Conservation (phyloP, 2,329 filamentous ascomycete genomes). For the Eutypella sp. region DNA sequence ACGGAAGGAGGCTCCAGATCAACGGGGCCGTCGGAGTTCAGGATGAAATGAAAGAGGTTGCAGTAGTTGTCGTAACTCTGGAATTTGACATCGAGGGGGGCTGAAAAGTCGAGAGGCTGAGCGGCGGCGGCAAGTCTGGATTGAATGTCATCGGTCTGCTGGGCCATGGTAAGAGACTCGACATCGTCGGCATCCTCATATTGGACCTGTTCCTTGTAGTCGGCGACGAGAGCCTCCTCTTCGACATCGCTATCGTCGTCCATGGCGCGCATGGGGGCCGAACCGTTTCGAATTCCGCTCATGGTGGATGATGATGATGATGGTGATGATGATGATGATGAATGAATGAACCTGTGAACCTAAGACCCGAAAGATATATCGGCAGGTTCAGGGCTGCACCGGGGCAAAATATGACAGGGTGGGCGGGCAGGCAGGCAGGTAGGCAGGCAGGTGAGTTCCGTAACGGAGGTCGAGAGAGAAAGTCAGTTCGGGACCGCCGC, state of each 20-base stretch:
- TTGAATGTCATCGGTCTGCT: constrained; percentile 87
- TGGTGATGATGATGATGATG: no score
- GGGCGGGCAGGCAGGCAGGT: background rate
- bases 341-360: constrained; percentile 21
- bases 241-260: constrained; percentile 90
- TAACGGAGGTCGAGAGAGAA: background rate
- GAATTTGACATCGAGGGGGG: constrained; percentile 94
- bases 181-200: constrained; percentile 84
- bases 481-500: background rate
- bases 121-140: constrained; percentile 86
- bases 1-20: constrained; percentile 96
- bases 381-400: background rate
- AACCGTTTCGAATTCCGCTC: constrained; percentile 59
- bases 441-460: background rate
- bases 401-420: background rate
- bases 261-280: constrained; percentile 53
- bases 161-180: constrained; percentile 62
- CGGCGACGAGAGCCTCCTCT: constrained; percentile 91
- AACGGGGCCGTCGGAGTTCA: constrained; percentile 98
- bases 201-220: constrained; percentile 94
- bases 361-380: background rate
- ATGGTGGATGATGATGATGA: no score
- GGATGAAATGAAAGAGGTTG: constrained; percentile 97
- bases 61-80: constrained; percentile 99
- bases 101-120: constrained; percentile 92